Base-by-base conservation (phyloP, 176 grass and related monocot species). In the Triticum timopheevii region DNA sequence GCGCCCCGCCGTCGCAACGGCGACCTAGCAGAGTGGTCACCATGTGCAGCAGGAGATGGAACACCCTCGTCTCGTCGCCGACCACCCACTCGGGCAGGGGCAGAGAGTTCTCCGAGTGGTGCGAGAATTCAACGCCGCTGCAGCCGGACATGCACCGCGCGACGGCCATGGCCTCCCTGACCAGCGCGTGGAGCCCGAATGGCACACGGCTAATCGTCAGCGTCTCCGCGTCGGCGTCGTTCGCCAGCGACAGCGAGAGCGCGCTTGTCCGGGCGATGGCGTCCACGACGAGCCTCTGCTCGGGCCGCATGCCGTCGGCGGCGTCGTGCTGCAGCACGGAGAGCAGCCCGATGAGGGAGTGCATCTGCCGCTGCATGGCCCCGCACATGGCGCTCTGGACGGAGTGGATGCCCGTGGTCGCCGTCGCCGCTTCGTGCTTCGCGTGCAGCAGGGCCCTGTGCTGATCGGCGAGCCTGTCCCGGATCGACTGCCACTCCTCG, bases 31-130 rank as follows among this genome's bases (percentile, higher is more conserved):
- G 61, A n/a, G 66, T 62, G 12, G 49, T 81, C 16, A 93, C 58
- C 71, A 93, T 91, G 66, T 91, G 89, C 78, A 95, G 71, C 6
- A 95, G 65, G 8, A 95, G 80, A 28, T 95, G 94, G 80, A 91
- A 90, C 38, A 90, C 86, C 42, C 91, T 75, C 58, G 38, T 93
- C 28, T 95, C 94, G 64, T 95, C 91, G 67, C 94, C 89, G 40
- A 95, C 40, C n/a, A 91, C 91, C 35, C 76, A 88, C 30, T 91
- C 82, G 0, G 84, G 84, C 63, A 95, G 38, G 1, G 82, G 89
- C 63, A 95, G 38, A 1, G 82, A 24, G 9, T 1, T 68, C 20
- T 77, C 80, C 27, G 52, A 6, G 20, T 61, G 49, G 45, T 85
- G 45, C 28, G 65, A 52, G 81, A 93, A 90, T 6, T 13, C 77